Evolutionary conservation across 768 basidiomycete species (phyloP), one percentile per base, ranked within the genome.

Genomic region (Hygrophorus pudorinus): DNA sequence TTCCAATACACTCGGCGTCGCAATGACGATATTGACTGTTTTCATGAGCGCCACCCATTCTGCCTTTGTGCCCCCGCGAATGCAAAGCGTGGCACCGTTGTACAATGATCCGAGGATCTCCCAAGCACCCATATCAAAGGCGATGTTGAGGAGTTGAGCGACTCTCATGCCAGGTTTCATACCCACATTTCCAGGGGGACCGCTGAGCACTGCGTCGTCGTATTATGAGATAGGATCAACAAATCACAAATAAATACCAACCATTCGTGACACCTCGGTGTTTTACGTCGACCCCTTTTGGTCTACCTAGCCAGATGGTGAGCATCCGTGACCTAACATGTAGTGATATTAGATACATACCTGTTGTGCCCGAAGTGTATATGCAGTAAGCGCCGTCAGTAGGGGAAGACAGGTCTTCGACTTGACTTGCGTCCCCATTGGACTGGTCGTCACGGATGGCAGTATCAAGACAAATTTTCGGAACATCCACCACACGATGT

Each of bases 71-170:
- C 73, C 72, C 5, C 76, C 76, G 8, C 76, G 67, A 9, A 77
- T 58, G 53, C 71, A 72, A 6, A 78, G 65, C 0, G 75, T 76
- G 38, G 67, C 65, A 0, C 75, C 76, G 45, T 76, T 76, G 52
- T 59, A 65, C 42, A 78, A 56, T 8, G 68, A 63, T 4, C 73
- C 72, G 13, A 78, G 62, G 21, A 72, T 70, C 53, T 78, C 75
- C 79, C 79, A 81, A 14, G 75, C 76, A 34, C 73, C 75, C 76
- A 81, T 79, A 51, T 81, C 79, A 53, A 79, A 81, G 3, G 77
- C 72, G 35, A 81, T 71, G 49, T 79, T 79, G 59, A 81, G 67
- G 17, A 79, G 60, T 51, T 79, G 78, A 6, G 76, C 68, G 16
- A 79, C 75, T 9, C 73, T 68, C 24, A 68, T 52, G 10, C 78